phyloP scores from a whole-genome alignment of 2,329 filamentous ascomycete species.

The Cladosporium sphaerospermum region DNA sequence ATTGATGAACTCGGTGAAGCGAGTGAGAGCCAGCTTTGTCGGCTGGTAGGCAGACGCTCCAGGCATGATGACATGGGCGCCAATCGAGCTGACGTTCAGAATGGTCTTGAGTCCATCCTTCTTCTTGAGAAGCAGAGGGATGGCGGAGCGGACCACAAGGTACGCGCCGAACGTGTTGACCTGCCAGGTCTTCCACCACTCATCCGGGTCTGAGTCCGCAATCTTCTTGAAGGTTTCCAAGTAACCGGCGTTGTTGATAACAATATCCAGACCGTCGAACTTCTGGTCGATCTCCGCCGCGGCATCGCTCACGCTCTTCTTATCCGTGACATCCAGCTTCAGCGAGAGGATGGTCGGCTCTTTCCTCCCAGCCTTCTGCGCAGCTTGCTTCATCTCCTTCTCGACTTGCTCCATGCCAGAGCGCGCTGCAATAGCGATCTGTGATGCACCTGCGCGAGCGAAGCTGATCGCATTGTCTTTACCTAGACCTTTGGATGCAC shows the following conservation, averaged over 20 bases:
- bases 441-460: conserved; percentile 47
- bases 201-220: conserved; percentile 27
- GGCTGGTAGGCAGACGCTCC: conserved; percentile 40
- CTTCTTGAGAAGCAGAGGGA: conserved; percentile 37
- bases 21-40: conserved; percentile 41
- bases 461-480: conserved; percentile 49
- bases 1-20: conserved; percentile 42
- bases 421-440: conserved; percentile 51
- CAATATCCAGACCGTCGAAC: conserved; percentile 32
- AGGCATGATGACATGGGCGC: conserved; percentile 28
- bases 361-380: conserved; percentile 28
- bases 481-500: conserved; percentile 37
- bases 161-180: conserved; percentile 46
- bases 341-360: conserved; percentile 38
- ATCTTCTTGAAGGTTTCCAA: conserved; percentile 16
- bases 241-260: conserved; percentile 35
- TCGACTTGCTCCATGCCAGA: conserved; percentile 38
- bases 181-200: conserved; percentile 45
- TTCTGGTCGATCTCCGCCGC: conserved; percentile 27
- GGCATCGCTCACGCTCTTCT: conserved; percentile 32
- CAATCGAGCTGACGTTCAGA: conserved; percentile 38
- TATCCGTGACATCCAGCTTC: conserved; percentile 38
- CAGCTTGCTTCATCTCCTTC: conserved; percentile 32
- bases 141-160: conserved; percentile 34
- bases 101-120: conserved; percentile 34